Evolutionary conservation across 1,139 yeast genomes (phyloP), one percentile per base, ranked within the genome.

Genomic region (Scheffersomyces parashehatae): DNA sequence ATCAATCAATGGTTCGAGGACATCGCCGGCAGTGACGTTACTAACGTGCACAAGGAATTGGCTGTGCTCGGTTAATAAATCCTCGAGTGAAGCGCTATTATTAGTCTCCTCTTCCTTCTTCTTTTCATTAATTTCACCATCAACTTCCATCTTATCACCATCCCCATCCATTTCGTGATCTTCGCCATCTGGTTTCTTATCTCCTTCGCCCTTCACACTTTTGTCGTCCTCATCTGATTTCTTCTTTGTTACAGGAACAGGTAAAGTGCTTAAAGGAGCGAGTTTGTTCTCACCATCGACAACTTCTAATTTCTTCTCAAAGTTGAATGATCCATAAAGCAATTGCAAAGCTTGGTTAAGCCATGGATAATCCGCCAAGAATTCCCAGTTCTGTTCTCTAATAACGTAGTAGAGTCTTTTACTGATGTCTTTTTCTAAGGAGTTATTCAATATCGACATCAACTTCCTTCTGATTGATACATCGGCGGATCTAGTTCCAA

Each of bases 301-400:
- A 36, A 88, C 63, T 29, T 61, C 64, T 28, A 87, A 54, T 6
- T 59, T 65, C 43, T 76, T 70, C 1, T 78, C 78, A 36, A 64
- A 64, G 45, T 83, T 85, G 53, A 89, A 81, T 0, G 96, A 77
- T 0, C 95, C 96, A 58, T 86, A 88, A 10, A 95, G 68, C 36
- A 95, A 67, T 60, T 93, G 98, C 33, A 89, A 70, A 0, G 96
- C 99, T 64, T 93, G 99, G 60, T 90, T 89, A 48, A 91, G 69
- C 99, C 99, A 95, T 40, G 91, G 90, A 56, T 87, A 87, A 52
- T 91, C 98, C 0, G 96, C 93, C 39, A 95, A 73, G 55, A 79
- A 86, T 61, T 95, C 99, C 99, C 99, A 95, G 58, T 89, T 93
- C 61, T 95, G 99, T 54, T 93, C 97, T 33, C 93, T 76, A 29